Evolutionary conservation across 1,284 basidiomycete species (phyloP).

Genomic region (Cutaneotrichosporon cutaneum): DNA sequence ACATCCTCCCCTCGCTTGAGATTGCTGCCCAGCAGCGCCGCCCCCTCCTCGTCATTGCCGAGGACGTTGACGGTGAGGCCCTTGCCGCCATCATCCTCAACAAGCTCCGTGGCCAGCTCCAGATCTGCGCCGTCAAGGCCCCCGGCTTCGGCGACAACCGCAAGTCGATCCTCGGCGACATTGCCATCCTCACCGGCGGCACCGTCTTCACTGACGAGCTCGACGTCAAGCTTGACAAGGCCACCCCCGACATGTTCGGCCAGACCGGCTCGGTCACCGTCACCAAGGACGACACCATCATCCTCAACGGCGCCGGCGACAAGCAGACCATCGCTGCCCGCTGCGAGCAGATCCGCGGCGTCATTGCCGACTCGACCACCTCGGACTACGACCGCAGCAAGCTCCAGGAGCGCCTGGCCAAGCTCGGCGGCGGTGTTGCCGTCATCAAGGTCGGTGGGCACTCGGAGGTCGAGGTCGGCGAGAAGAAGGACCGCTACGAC

Average conservation of each 20-base stretch:
- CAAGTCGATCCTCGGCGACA: constrained; percentile 94
- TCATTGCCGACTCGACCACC: constrained; percentile 79
- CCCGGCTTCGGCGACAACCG: constrained; percentile 99
- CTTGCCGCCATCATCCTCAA: constrained; percentile 96
- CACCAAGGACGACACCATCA: constrained; percentile 97
- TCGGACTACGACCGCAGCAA: constrained; percentile 93
- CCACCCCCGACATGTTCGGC: constrained; percentile 85
- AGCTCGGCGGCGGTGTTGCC: constrained; percentile 92
- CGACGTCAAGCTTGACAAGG: constrained; percentile 94
- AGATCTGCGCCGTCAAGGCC: constrained; percentile 91
- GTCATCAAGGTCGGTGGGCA: constrained; percentile 97
- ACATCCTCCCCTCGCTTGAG: constrained; percentile 93
- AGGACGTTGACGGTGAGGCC: constrained; percentile 96
- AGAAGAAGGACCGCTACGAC: constrained; percentile 99
- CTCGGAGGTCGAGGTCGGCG: constrained; percentile 93
- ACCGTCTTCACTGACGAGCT: constrained; percentile 98
- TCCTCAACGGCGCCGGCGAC: constrained; percentile 88
- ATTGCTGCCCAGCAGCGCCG: constrained; percentile 85
- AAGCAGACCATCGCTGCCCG: constrained; percentile 82
- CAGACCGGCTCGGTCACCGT: constrained; percentile 88
- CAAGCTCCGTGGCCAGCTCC: constrained; percentile 95
- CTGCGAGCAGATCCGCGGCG: constrained; percentile 90
- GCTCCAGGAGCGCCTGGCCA: constrained; percentile 94
- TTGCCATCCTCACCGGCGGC: constrained; percentile 94
- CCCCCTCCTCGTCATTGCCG: constrained; percentile 92